Conservation (phyloP, 257 asterid genomes). For the Lycium ferocissimum region DNA sequence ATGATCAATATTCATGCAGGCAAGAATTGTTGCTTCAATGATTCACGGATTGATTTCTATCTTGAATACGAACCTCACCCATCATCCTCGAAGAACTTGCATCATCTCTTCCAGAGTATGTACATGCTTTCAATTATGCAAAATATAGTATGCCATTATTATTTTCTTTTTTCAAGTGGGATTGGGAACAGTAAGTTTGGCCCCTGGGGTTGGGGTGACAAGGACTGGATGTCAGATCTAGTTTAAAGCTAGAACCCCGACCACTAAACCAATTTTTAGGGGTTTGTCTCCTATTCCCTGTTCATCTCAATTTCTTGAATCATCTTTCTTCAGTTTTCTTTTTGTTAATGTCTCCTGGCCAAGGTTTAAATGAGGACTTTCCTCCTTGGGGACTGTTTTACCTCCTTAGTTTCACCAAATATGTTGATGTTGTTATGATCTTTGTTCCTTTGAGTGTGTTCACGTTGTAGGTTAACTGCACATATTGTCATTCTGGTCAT, state of each 20-base stretch:
- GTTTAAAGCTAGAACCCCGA: conserved; percentile 8
- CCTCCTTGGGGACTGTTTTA: neutral
- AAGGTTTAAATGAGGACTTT: neutral
- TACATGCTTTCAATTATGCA: conserved; percentile 31
- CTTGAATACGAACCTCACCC: conserved; percentile 95
- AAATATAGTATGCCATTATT: conserved; percentile 6
- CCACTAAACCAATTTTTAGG: neutral
- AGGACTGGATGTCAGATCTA: conserved; percentile 20
- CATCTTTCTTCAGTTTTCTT: neutral
- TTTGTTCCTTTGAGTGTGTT: neutral
- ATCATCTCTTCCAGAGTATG: conserved; percentile 94
- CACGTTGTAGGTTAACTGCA: neutral
- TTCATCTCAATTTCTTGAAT: conserved; percentile 23
- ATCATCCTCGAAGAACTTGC: conserved; percentile 82
- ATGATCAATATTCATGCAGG: conserved; percentile 57
- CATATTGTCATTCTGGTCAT: conserved; percentile 13
- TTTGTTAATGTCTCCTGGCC: neutral
- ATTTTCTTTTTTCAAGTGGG: neutral
- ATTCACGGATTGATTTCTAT: conserved; percentile 76
- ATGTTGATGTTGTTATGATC: neutral
- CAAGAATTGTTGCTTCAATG: conserved; percentile 89
- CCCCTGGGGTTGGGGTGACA: conserved; percentile 7
- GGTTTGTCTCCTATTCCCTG: conserved; percentile 24
- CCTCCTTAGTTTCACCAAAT: neutral
- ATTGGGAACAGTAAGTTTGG: neutral